Evolutionary conservation across 176 grass and related monocot genomes (phyloP), one percentile per base, ranked within the genome.

Genomic region (Elaeis guineensis): DNA sequence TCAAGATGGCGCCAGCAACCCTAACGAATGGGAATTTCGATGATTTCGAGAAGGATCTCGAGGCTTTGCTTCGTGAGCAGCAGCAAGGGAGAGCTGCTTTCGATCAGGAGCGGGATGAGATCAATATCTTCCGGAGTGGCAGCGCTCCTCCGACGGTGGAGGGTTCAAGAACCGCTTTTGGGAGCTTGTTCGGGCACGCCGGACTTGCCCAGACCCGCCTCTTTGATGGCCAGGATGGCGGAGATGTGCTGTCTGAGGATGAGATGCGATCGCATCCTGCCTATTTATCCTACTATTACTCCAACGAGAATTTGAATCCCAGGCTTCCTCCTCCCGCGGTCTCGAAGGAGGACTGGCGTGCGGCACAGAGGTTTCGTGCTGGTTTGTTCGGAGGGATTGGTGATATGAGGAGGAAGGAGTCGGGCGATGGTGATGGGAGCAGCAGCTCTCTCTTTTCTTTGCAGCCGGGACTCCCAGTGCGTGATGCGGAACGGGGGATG

Each of bases 271-370:
- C 26, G 6, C 70, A 63, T 22, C 70, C 58, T 5, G 59, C 50
- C 32, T 73, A 73, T 44, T 73, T 62, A n/a, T 62, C 70, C 7
- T 73, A 63, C 59, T 73, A 73, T 30, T 73, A 73, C 20, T 54
- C 70, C 5, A 28, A 62, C n/a, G 70, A 52, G 50, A 35, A 54
- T 19, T n/a, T 59, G n/a, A 73, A 73, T 54, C 59, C 70, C 14
- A 63, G 51, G 22, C 28, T 73, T 25, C 70, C 70, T 6, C 70
- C 70, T 1, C 70, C 70, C 12, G 50, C 16, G 17, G 20, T 54
- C 9, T 73, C 70, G 16, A 73, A 55, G 70, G 70, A 71, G 56
- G 68, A 50, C 21, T 71, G 55, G 68, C 55, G 68, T 11, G 56
- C 56, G 19, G 35, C 23, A 15, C 68, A 60, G 35, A 58, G 68